A percentile compares a stretch with the other conserved stretches of the same genome.
phyloP scores from a whole-genome alignment of 1,284 basidiomycete species.

The Cystobasidium pallidum region DNA sequence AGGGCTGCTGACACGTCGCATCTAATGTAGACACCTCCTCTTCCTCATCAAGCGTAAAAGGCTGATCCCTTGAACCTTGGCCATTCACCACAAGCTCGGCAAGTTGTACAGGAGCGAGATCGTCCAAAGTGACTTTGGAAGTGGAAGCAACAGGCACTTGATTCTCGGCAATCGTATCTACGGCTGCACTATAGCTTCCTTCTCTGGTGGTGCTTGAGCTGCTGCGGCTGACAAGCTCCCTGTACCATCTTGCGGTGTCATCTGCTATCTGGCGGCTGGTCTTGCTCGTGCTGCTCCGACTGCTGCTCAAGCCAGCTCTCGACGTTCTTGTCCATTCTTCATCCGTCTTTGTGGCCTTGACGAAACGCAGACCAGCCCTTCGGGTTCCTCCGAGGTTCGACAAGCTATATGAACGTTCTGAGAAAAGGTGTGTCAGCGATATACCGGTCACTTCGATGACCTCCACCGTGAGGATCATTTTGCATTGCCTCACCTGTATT shows the following conservation, averaged over 20 bases:
- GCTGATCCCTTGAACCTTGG: constrained; percentile 11
- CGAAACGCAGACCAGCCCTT: constrained; percentile 32
- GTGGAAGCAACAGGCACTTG: constrained; percentile 7
- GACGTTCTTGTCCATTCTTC: constrained; percentile 38
- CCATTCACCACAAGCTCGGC: neutral
- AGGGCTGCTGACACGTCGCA: neutral
- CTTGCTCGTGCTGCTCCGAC: neutral
- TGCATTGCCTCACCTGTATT: constrained; percentile 26
- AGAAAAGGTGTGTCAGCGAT: neutral
- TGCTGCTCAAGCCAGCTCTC: constrained; percentile 11
- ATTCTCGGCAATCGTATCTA: neutral
- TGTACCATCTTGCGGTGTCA: constrained; percentile 29
- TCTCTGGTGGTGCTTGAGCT: neutral
- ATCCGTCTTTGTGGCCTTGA: constrained; percentile 37
- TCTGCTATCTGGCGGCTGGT: constrained; percentile 19
- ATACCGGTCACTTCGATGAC: neutral
- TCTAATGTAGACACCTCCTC: neutral
- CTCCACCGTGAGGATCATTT: neutral
- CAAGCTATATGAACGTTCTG: constrained; percentile 35
- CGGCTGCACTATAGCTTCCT: neutral
- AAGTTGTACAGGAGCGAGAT: neutral
- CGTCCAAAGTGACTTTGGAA: constrained; percentile 25
- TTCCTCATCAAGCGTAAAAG: constrained; percentile 29
- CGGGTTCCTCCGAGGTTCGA: constrained; percentile 19
- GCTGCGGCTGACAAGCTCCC: constrained; percentile 24